Base-by-base conservation (phyloP, 805 yeast genomes). In the Geotrichum ghanense region DNA sequence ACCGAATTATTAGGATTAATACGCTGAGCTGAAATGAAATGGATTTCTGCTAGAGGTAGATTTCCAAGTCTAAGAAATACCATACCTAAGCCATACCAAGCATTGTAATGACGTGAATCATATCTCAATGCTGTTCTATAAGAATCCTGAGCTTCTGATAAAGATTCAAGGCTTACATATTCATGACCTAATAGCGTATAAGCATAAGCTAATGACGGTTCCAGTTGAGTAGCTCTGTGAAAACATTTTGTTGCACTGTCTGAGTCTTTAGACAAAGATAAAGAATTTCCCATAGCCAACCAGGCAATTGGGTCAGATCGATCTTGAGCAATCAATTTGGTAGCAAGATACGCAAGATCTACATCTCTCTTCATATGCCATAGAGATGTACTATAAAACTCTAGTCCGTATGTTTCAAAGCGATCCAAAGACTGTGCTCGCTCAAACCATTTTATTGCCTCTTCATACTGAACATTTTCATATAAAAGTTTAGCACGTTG, bases 111-210 rank as follows among this genome's bases (percentile, higher is more conserved):
- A 48, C 88, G 71, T 42, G 81, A 73, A 56, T 90, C 95, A 39
- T 80, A 71, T 21, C 81, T 67, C 42, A 92, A 70, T 2, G 96
- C 94, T 51, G 72, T 70, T 31, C 95, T 66, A 71, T 88, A 92
- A 50, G 85, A 78, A 48, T 82, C 85, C 51, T 83, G 73, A 0
- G 98, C 97, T 58, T 79, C 76, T 59, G 88, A 96, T 64, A 81
- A 85, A 31, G 94, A 87, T 65, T 94, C 98, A 56, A 78, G 85
- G 1, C 90, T 74, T 24, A 86, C 77, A 58, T 76, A 79, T 63
- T 92, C 99, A 62, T 92, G 97, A 0, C 97, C 99, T 66, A 84
- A 87, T 48, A 92, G 70, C 0, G 97, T 89, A 59, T 85, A 84
- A 0, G 95, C 95, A 60, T 90, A 90, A 0, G 92, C 81, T 61